These are phyloP conservation scores for Cryptosporidium meleagridis DNA, from an alignment of 169 alveolate genomes.

Conservation along the genomic window DNA sequence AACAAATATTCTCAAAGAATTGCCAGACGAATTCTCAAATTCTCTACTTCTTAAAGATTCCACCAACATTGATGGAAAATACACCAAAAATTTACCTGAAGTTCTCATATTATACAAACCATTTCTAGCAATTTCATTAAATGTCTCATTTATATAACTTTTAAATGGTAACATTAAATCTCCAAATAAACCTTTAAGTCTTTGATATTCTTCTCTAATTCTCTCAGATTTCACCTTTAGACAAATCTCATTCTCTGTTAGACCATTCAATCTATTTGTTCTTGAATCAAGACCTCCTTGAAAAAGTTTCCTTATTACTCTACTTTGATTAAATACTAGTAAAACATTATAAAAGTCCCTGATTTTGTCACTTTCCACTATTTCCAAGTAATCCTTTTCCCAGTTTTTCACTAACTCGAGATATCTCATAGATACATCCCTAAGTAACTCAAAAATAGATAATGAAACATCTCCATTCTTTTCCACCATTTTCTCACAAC, in stretches of 20 bases:
- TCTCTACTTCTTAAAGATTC: conserved; percentile 1
- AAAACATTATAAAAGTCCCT: conserved; percentile 26
- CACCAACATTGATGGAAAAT: conserved; percentile 2
- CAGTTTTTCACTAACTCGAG: neutral
- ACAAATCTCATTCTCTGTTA: neutral
- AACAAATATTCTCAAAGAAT: neutral
- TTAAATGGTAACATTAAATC: neutral
- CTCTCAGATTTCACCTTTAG: neutral
- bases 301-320: neutral
- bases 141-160: conserved; percentile 6
- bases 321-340: conserved; percentile 10
- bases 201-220: conserved; percentile 2
- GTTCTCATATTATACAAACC: conserved; percentile 15
- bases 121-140: conserved; percentile 9
- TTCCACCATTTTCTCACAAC: neutral
- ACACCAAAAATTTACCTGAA: conserved; percentile 10
- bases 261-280: neutral
- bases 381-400: neutral
- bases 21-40: neutral
- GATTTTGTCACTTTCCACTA: neutral
- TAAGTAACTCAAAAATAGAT: neutral
- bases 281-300: neutral
- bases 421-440: neutral
- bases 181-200: neutral
- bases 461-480: neutral